Conservation (phyloP, 2,329 filamentous ascomycete genomes). For the Acephala macrosclerotiorum region DNA sequence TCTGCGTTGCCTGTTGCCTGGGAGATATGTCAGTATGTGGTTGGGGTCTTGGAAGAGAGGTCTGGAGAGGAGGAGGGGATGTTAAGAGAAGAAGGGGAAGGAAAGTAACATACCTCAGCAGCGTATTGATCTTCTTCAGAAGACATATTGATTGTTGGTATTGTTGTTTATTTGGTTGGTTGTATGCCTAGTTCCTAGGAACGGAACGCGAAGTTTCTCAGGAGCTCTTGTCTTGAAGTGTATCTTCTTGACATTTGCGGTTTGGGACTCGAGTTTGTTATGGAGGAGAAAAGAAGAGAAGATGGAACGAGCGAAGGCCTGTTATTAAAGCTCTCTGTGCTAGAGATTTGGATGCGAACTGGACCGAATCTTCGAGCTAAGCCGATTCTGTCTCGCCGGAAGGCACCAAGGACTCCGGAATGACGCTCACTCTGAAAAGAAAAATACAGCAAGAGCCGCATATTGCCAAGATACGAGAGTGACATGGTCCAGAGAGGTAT, state of each 20-base stretch:
- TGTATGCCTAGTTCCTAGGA: slow-evolving; percentile 1
- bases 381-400: not conserved
- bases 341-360: not conserved
- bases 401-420: slow-evolving; percentile 1
- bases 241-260: slow-evolving; percentile 6
- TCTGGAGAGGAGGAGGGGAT: not conserved
- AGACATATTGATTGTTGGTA: slow-evolving; percentile 7
- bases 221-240: slow-evolving; percentile 6
- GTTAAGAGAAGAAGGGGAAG: not conserved
- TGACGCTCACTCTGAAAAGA: not conserved
- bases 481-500: too few species aligned
- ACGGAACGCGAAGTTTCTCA: slow-evolving; percentile 17
- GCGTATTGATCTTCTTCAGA: slow-evolving; percentile 11
- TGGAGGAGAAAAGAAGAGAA: not conserved
- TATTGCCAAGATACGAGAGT: too few species aligned
- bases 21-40: not conserved
- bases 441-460: not conserved
- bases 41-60: not conserved
- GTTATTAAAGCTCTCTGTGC: not conserved
- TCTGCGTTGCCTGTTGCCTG: slow-evolving; percentile 15
- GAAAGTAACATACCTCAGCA: not conserved
- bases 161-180: not conserved
- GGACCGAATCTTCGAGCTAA: not conserved
- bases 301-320: not conserved
- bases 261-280: slow-evolving; percentile 3